Evolutionary conservation across 768 basidiomycete species (phyloP).

Genomic region (Suillus discolor): DNA sequence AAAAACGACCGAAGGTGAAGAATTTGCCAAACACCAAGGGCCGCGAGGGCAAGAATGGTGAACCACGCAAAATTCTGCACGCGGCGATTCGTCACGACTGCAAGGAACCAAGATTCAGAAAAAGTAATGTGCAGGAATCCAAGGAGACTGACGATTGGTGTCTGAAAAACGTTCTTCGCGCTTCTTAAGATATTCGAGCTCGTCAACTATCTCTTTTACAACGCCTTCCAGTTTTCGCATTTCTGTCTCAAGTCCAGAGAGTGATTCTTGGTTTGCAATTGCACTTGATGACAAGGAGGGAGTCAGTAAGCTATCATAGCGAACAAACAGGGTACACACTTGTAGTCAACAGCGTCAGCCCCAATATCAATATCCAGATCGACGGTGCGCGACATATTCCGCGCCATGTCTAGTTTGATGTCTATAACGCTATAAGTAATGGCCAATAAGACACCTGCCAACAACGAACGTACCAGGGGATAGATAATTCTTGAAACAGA

Average conservation of each 20-base stretch:
- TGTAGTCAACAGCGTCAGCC: constrained; percentile 98
- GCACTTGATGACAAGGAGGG: constrained; percentile 55
- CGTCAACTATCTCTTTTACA: constrained; percentile 92
- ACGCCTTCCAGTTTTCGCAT: constrained; percentile 97
- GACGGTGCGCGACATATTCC: constrained; percentile 63
- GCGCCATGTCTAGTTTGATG: constrained; percentile 46
- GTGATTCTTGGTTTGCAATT: constrained; percentile 96
- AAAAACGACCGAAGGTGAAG: constrained; percentile 94
- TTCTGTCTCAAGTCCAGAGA: constrained; percentile 94
- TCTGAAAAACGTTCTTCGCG: constrained; percentile 86
- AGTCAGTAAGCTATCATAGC: constrained; percentile 6
- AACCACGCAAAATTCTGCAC: constrained; percentile 95
- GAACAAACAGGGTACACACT: constrained; percentile 55
- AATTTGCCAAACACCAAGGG: constrained; percentile 91
- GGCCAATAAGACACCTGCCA: not conserved
- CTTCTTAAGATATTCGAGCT: constrained; percentile 86
- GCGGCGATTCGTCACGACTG: constrained; percentile 89
- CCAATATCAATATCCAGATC: constrained; percentile 98
- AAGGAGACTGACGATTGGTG: constrained; percentile 78
- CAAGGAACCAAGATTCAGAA: constrained; percentile 7
- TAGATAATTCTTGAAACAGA: constrained; percentile 87
- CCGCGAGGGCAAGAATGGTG: constrained; percentile 61
- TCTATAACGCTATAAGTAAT: constrained; percentile 34
- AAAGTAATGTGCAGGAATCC: not conserved
- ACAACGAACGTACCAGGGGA: constrained; percentile 61